Evolutionary conservation across 768 basidiomycete species (phyloP).

Genomic region (Phlebiopsis gigantea): DNA sequence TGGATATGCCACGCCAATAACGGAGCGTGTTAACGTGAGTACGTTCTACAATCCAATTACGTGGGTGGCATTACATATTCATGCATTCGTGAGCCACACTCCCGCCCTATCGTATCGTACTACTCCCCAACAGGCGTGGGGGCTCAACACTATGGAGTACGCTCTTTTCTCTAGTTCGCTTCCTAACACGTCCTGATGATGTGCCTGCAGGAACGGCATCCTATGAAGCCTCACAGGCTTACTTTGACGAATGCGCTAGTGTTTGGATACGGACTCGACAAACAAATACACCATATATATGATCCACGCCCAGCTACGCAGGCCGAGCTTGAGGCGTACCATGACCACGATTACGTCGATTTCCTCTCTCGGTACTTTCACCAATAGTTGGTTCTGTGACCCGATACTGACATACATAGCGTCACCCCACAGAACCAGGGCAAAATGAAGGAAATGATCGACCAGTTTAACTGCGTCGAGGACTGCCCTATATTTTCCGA

Average conservation of each 20-base stretch:
- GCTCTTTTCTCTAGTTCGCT: too few relatives aligned
- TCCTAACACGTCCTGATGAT: slow-evolving; percentile 7
- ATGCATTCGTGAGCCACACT: slow-evolving; percentile 51
- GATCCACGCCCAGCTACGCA: slow-evolving; percentile 85
- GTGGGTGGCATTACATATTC: not conserved
- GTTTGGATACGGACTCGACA: slow-evolving; percentile 93
- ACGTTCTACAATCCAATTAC: slow-evolving; percentile 1
- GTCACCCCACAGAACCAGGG: slow-evolving; percentile 75
- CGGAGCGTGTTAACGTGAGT: slow-evolving; percentile 72
- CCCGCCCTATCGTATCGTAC: slow-evolving; percentile 88
- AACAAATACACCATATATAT: slow-evolving; percentile 89
- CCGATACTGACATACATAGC: slow-evolving; percentile 34
- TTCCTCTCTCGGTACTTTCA: slow-evolving; percentile 78
- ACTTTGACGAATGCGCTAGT: slow-evolving; percentile 95
- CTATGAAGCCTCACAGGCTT: slow-evolving; percentile 98
- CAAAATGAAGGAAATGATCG: slow-evolving; percentile 72
- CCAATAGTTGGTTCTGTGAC: not conserved
- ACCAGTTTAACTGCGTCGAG: slow-evolving; percentile 91
- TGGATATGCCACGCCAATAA: slow-evolving; percentile 73
- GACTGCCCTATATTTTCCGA: slow-evolving; percentile 96
- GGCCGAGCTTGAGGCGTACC: slow-evolving; percentile 85
- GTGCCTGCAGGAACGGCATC: slow-evolving; percentile 81
- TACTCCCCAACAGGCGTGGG: slow-evolving; percentile 94
- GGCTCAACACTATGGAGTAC: slow-evolving; percentile 93
- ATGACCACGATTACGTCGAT: slow-evolving; percentile 93